Evolutionary conservation across 208 protist species (phyloP).

Genomic region (Leishmania guyanensis): DNA sequence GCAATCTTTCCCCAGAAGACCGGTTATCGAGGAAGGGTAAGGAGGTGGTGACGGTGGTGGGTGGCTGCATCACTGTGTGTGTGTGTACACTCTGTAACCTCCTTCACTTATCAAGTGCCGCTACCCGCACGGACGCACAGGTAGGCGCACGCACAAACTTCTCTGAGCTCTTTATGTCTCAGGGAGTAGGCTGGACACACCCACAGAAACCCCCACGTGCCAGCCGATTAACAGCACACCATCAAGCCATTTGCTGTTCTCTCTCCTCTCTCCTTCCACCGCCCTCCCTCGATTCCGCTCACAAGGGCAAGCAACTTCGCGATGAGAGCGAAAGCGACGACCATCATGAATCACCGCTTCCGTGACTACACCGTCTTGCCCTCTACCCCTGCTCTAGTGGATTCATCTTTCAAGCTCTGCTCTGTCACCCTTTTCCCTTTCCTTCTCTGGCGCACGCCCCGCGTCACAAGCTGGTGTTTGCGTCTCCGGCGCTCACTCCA

Average conservation of each 20-base stretch:
- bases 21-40: neutral
- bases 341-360: neutral
- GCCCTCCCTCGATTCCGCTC: neutral
- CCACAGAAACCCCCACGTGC: neutral
- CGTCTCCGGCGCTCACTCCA: neutral
- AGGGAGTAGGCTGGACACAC: neutral
- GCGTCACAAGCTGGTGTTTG: neutral
- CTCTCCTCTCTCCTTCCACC: neutral
- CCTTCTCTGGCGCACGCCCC: neutral
- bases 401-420: neutral
- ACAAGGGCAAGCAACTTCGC: neutral
- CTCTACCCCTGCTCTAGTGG: neutral
- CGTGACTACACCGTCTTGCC: neutral
- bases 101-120: neutral
- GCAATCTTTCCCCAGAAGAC: neutral
- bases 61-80: neutral
- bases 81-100: neutral
- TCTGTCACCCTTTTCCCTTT: neutral
- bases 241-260: neutral
- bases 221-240: neutral
- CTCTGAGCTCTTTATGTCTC: neutral
- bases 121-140: neutral
- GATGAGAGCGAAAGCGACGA: neutral
- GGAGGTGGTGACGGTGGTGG: neutral
- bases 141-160: neutral